Conservation (phyloP, 345 rosid genomes). For the Murraya paniculata region DNA sequence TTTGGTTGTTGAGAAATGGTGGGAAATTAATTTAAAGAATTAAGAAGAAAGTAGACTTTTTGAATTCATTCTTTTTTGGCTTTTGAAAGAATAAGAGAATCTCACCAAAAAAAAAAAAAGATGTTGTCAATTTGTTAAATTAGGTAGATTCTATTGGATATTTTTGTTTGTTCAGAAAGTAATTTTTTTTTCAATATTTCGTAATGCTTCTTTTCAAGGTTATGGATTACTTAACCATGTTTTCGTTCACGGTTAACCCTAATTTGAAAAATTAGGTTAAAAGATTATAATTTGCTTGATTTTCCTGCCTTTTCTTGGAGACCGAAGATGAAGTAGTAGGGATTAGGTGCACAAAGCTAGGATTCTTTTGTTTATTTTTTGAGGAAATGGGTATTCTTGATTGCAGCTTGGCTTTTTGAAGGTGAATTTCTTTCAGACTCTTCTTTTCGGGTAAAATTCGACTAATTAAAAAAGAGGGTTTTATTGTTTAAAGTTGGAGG, state of each 20-base stretch:
- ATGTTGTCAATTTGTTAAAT: conserved; percentile 4
- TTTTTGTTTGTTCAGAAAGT: too few species aligned
- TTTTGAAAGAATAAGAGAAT: background rate
- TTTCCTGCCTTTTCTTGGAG: conserved; percentile 17
- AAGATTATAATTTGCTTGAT: conserved; percentile 9
- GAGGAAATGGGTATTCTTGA: conserved; percentile 34
- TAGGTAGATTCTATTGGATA: background rate
- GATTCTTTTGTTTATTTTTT: conserved; percentile 23
- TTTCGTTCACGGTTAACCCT: background rate
- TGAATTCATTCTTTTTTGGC: background rate
- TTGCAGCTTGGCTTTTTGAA: conserved; percentile 54
- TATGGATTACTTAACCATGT: background rate
- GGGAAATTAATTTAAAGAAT: conserved; percentile 5
- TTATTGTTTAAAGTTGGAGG: conserved; percentile 63
- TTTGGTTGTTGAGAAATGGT: conserved; percentile 25
- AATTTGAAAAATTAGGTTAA: background rate
- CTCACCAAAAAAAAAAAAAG: background rate
- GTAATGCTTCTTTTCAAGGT: background rate
- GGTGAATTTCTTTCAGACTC: conserved; percentile 35
- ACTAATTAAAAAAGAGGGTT: conserved; percentile 51
- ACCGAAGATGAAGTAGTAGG: background rate
- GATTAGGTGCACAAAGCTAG: conserved; percentile 3
- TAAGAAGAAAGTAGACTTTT: too few species aligned
- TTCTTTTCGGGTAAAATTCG: conserved; percentile 43
- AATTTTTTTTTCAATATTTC: background rate